phyloP scores from a whole-genome alignment of 352 stramenopile genomes.

The Phytopythium helicoides region DNA sequence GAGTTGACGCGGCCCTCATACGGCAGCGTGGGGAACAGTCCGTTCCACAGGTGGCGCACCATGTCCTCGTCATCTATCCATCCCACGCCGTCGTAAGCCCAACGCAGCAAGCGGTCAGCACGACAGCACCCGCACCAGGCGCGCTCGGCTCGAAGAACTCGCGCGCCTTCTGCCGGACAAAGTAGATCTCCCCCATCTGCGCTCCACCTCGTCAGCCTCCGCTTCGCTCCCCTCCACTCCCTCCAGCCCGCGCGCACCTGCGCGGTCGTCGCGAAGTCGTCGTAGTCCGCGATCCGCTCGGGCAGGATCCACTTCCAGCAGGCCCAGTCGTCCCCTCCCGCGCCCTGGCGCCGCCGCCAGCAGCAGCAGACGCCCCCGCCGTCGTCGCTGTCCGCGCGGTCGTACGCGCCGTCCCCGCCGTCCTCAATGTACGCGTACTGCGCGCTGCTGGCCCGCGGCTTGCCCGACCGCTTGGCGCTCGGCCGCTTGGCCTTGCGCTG shows the following conservation, averaged over 20 bases:
- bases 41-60: slow-evolving; percentile 63
- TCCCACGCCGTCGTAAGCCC: neutral
- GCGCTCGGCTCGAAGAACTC: slow-evolving; percentile 52
- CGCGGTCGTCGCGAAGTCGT: slow-evolving; percentile 59
- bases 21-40: slow-evolving; percentile 56
- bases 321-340: slow-evolving; percentile 33
- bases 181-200: slow-evolving; percentile 59
- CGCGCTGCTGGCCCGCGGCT: too few species aligned
- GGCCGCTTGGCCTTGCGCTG: slow-evolving; percentile 9
- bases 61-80: slow-evolving; percentile 55
- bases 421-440: slow-evolving; percentile 12
- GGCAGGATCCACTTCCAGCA: slow-evolving; percentile 71
- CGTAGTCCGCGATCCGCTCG: slow-evolving; percentile 52
- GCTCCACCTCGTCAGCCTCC: neutral
- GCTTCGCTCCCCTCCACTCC: neutral
- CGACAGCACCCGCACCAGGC: slow-evolving; percentile 18
- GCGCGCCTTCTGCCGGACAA: slow-evolving; percentile 49
- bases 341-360: slow-evolving; percentile 12
- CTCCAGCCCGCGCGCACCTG: slow-evolving; percentile 20
- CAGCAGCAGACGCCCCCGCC: slow-evolving; percentile 8
- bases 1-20: slow-evolving; percentile 65
- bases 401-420: slow-evolving; percentile 14
- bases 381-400: slow-evolving; percentile 16
- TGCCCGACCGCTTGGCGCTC: too few species aligned
- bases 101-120: neutral